A percentile compares a stretch with the other conserved stretches of the same genome.
Conservation (phyloP, 2,329 filamentous ascomycete genomes). For the Shiraia bambusicola region DNA sequence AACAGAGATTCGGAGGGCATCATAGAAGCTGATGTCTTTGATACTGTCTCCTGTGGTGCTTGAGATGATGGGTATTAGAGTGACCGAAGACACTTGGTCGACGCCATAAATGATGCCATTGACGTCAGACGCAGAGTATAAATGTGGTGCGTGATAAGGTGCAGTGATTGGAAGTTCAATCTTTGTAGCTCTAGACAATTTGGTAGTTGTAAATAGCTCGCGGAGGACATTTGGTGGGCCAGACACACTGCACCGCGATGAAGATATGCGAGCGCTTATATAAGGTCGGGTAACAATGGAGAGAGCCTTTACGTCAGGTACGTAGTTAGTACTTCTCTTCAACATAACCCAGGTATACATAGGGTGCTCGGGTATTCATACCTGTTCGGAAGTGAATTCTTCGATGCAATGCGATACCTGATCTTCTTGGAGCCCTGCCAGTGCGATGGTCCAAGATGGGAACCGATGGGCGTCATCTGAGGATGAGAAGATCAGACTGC, state of each 20-base stretch:
- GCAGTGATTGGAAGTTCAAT: constrained; percentile 5
- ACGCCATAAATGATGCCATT: background rate
- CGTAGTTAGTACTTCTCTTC: too few relatives aligned
- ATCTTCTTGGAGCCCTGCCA: background rate
- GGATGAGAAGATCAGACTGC: constrained; percentile 1
- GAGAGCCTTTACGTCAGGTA: background rate
- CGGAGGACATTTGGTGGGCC: constrained; percentile 1
- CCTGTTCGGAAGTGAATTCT: background rate
- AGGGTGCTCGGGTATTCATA: background rate
- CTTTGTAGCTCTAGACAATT: background rate
- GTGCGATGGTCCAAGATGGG: background rate
- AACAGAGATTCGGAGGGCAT: background rate
- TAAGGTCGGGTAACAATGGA: background rate
- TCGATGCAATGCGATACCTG: background rate
- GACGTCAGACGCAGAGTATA: constrained; percentile 2
- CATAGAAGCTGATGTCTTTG: background rate
- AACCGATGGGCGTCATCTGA: background rate
- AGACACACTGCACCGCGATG: constrained; percentile 1
- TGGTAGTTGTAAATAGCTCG: background rate
- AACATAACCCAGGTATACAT: too few relatives aligned
- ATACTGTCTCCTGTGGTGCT: background rate
- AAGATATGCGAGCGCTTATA: background rate
- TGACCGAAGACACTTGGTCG: background rate
- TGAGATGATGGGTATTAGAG: background rate
- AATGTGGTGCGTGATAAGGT: constrained; percentile 7